A percentile compares a stretch with the other conserved stretches of the same genome.
Conservation (phyloP, 192 early-diverging fungal genomes). For the Entomortierella lignicola region DNA sequence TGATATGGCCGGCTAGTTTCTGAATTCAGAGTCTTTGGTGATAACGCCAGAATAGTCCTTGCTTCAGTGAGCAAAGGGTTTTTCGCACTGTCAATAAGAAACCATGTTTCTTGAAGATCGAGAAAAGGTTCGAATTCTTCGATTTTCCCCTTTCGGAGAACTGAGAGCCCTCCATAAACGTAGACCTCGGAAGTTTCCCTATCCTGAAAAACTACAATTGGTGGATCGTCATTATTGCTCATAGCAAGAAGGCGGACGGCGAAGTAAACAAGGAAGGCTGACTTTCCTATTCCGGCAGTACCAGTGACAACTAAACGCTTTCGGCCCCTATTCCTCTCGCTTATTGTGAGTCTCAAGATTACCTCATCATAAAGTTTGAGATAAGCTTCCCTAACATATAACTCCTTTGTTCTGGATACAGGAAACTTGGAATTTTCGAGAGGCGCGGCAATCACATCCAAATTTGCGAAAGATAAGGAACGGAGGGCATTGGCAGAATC, state of each 20-base stretch:
- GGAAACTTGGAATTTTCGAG: neutral
- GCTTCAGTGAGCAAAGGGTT: slow-evolving; percentile 12
- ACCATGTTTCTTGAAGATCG: slow-evolving; percentile 22
- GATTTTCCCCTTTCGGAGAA: slow-evolving; percentile 15
- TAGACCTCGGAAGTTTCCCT: slow-evolving; percentile 4
- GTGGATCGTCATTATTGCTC: slow-evolving; percentile 15
- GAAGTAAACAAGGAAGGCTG: slow-evolving; percentile 49
- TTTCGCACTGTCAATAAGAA: slow-evolving; percentile 11
- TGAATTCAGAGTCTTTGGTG: slow-evolving; percentile 11
- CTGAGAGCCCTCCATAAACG: slow-evolving; percentile 19
- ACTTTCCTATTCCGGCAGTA: slow-evolving; percentile 49
- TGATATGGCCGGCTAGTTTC: slow-evolving; percentile 5
- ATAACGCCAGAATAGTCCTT: slow-evolving; percentile 15
- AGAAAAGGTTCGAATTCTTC: slow-evolving; percentile 20
- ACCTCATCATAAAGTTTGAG: slow-evolving; percentile 25
- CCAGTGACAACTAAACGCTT: slow-evolving; percentile 42
- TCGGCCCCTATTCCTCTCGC: neutral
- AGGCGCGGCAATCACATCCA: neutral
- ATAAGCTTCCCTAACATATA: slow-evolving; percentile 40
- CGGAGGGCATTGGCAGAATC: neutral
- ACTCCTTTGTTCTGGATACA: slow-evolving; percentile 5
- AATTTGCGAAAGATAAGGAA: neutral
- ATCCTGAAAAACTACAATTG: slow-evolving; percentile 34
- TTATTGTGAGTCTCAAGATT: neutral
- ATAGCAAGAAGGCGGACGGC: slow-evolving; percentile 35